These are phyloP conservation scores for Cicer bijugum DNA, from an alignment of 306 rosid genomes.

Conservation along the genomic window DNA sequence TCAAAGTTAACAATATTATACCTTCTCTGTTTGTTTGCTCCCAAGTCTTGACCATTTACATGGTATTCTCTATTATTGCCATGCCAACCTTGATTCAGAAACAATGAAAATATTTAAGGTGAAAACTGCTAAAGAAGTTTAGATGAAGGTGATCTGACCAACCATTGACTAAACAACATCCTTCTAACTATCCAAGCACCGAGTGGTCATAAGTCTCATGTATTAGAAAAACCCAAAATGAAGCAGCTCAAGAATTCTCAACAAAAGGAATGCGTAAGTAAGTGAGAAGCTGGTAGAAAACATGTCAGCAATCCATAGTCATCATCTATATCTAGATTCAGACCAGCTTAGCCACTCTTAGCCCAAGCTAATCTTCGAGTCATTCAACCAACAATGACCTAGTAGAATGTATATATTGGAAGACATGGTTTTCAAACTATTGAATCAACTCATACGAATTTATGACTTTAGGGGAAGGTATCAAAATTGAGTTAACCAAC, in stretches of 20 bases:
- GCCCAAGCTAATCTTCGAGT: background rate
- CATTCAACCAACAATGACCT: background rate
- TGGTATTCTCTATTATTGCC: slow-evolving; percentile 6
- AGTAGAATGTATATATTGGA: background rate
- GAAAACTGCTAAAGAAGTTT: no score
- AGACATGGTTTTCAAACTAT: slow-evolving; percentile 11
- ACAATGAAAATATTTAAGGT: no score
- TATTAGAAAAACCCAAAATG: no score
- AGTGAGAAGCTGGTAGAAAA: background rate
- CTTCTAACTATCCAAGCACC: no score
- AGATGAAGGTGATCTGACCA: no score
- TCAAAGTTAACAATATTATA: slow-evolving; percentile 13
- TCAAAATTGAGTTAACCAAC: slow-evolving; percentile 9
- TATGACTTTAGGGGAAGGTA: background rate
- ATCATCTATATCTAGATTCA: background rate
- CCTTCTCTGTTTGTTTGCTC: background rate
- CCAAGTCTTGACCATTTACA: background rate
- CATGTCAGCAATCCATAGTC: background rate
- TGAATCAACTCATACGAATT: background rate
- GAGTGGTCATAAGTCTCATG: no score
- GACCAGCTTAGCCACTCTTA: slow-evolving; percentile 8
- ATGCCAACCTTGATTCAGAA: no score
- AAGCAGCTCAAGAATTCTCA: no score
- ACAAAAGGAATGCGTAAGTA: slow-evolving; percentile 4
- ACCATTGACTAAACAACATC: no score